Evolutionary conservation across 352 stramenopile genomes (phyloP).

Genomic region (Pythium pyrilobum): DNA sequence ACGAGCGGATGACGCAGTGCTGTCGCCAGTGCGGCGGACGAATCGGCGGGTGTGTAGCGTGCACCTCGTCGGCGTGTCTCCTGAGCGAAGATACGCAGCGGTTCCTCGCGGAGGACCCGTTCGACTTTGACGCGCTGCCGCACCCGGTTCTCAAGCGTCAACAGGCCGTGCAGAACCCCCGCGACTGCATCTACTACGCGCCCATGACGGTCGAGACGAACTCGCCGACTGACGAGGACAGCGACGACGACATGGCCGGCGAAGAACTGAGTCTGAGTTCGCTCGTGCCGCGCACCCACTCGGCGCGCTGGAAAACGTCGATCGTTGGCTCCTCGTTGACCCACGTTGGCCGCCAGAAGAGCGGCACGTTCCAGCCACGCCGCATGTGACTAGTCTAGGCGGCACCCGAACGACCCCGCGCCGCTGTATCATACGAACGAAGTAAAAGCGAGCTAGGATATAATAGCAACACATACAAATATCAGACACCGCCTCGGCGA

Average conservation of each 20-base stretch:
- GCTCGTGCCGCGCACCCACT: not conserved
- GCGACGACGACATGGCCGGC: not conserved
- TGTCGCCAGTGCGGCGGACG: not conserved
- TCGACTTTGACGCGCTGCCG: conserved; percentile 7
- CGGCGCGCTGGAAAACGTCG: conserved; percentile 5
- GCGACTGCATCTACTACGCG: not conserved
- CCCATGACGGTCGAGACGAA: not conserved
- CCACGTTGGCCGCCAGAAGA: not conserved
- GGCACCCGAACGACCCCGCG: no score
- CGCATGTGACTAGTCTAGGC: conserved; percentile 14
- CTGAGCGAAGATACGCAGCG: conserved; percentile 3
- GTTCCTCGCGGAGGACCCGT: conserved; percentile 10
- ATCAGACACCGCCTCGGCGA: no score
- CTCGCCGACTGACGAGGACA: not conserved
- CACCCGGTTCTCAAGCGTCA: conserved; percentile 16
- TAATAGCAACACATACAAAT: no score
- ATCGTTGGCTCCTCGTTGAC: conserved; percentile 3
- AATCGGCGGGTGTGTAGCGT: not conserved
- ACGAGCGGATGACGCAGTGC: not conserved
- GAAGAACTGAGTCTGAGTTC: not conserved
- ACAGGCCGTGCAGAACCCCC: conserved; percentile 2
- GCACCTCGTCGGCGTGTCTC: not conserved
- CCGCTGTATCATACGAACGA: not conserved
- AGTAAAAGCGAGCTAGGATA: not conserved
- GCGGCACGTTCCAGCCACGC: not conserved